Evolutionary conservation across 2,329 filamentous ascomycete species (phyloP), one percentile per base, ranked within the genome.

Genomic region (Paraphoma sp.): DNA sequence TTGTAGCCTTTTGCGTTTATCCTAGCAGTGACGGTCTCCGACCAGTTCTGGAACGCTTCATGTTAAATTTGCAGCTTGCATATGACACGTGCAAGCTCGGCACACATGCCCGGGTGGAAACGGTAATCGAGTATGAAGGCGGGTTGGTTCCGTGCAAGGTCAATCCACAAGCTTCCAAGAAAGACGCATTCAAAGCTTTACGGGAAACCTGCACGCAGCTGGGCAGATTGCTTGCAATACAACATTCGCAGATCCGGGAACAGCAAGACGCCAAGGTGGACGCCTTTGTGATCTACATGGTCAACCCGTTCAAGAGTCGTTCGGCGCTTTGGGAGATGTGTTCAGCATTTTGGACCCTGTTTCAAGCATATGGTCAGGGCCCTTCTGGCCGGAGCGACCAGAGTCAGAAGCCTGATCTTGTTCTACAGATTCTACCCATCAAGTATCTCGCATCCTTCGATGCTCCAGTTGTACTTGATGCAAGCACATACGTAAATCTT

Each of bases 1-100:
- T 95, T 30, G 82, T 84, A 36, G 84, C 87, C 0, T 84, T 91
- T 46, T 92, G 89, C 69, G 80, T 95, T 1, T 90, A 89, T 60
- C 91, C 91, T 0, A 80, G 84, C 48, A 85, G 86, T 65, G 84
- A 85, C 29, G 87, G 89, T 1, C 79, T 94, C 65, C 75, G 79
- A 38, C 84, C 87, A 43, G 84, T 86, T 47, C 84, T 87, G 6
- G 79, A 82, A 12, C 82, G 80, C 1, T 93, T 95, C 67, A 76
- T 94, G 23, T 82, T 87, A 43, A 86, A 89, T 51, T 80, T 92
- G 60, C 86, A 87, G 59, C 87, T 86, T 58, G 83, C 87, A 1
- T 95, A 94, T 70, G 91, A 94, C 68, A 86, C 86, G 9, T 82
- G 89, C 52, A 90, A 90, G 64, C 79, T 96, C 2, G 92, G 92